These are phyloP conservation scores for Effrenium voratum DNA, from an alignment of 73 alveolate genomes.

Conservation along the genomic window DNA sequence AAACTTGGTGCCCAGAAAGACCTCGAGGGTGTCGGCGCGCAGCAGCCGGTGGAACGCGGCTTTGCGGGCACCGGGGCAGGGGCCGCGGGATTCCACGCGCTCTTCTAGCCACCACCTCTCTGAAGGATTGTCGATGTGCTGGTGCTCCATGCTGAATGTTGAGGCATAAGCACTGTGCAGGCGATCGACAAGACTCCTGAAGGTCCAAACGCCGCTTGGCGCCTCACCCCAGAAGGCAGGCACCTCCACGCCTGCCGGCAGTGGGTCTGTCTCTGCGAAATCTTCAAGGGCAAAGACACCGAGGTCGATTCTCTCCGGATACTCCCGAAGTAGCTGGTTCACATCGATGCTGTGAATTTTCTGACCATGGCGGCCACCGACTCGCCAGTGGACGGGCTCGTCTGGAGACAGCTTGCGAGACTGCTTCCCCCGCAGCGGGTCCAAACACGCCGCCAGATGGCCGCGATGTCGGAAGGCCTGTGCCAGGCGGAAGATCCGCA, in stretches of 20 bases:
- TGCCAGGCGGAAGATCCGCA: slow-evolving; percentile 55
- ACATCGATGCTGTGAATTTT: slow-evolving; percentile 55
- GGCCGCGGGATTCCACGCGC: slow-evolving; percentile 55
- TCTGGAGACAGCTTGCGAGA: slow-evolving; percentile 55
- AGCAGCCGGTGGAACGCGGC: slow-evolving; percentile 57
- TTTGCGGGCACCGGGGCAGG: slow-evolving; percentile 11
- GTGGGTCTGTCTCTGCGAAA: slow-evolving; percentile 52
- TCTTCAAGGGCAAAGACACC: slow-evolving; percentile 71
- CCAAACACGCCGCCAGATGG: slow-evolving; percentile 67
- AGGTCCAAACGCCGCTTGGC: slow-evolving; percentile 24
- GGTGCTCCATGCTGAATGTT: slow-evolving; percentile 65
- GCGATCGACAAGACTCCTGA: slow-evolving; percentile 56
- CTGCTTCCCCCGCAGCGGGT: slow-evolving; percentile 86
- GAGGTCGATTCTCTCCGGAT: slow-evolving; percentile 38
- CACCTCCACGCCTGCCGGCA: slow-evolving; percentile 63
- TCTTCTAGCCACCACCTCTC: slow-evolving; percentile 82
- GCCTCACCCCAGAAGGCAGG: slow-evolving; percentile 25
- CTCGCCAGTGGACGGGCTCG: slow-evolving; percentile 89
- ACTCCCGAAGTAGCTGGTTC: not conserved
- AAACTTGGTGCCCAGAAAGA: slow-evolving; percentile 62
- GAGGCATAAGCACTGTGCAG: slow-evolving; percentile 37
- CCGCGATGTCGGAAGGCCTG: slow-evolving; percentile 78
- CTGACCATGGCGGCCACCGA: slow-evolving; percentile 57
- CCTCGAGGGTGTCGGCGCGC: slow-evolving; percentile 65
- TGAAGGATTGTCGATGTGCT: slow-evolving; percentile 83